Evolutionary conservation across 2,329 filamentous ascomycete genomes (phyloP), one percentile per base, ranked within the genome.

Genomic region (Cyphellophora attinorum): DNA sequence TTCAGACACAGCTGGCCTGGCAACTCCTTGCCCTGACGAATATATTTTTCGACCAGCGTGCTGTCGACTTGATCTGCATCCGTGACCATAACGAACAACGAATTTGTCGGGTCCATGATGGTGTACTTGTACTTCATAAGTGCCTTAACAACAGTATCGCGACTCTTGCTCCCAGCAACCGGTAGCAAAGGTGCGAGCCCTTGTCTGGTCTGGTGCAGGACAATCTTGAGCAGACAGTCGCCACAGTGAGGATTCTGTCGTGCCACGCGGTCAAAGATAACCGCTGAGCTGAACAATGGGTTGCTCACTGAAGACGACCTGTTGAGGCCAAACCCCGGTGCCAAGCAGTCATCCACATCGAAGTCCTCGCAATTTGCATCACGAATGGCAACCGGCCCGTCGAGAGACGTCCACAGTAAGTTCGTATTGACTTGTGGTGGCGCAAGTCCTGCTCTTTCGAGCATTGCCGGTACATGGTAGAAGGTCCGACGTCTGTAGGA

Each of bases 1-100:
- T 37, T 37, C 18, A 37, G 27, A 27, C 34, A 37, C 19, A 33
- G 21, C 16, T 37, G 34, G 11, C 34, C 34, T 5, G 32, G 32
- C 11, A 37, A 14, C 3, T 32, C 16, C 19, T 25, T 37, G 18
- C 28, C 23, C n/a, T 29, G 12, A 17, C 29, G 19, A 14, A 37
- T 6, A 16, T 23, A 33, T 28, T 31, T 25, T 19, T 32, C 18
- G 6, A 27, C 14, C 6, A 37, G 29, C 19, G 18, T 19, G 11
- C 10, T 32, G 17, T 37, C 29, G 15, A 31, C 21, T 27, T 37
- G 34, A 8, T 37, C 34, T 6, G 34, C 34, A 19, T 37, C 34
- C 25, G 30, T 37, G 29, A 37, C 16, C 34, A 37, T 37, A n/a
- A 33, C 18, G 21, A 37, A 37, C 17, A 31, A 12, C 15, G 16